A percentile compares a stretch with the other conserved stretches of the same genome.
Evolutionary conservation across 345 rosid genomes (phyloP).

Genomic region (Lepidium sativum): DNA sequence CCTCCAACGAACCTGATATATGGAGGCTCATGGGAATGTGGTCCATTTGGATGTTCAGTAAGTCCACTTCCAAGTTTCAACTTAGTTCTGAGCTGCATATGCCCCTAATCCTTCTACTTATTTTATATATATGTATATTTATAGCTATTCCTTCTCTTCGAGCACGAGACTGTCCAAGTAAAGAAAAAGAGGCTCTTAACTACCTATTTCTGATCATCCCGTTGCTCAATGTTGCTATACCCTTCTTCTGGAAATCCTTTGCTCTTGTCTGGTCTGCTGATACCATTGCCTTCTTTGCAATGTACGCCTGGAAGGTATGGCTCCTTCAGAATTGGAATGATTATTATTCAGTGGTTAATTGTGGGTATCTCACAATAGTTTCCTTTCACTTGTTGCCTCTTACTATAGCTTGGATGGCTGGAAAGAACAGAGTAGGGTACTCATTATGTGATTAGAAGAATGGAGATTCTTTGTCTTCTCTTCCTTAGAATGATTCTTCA

Average conservation of each 20-base stretch:
- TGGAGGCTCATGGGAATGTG: constrained; percentile 99
- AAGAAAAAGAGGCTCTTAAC: constrained; percentile 92
- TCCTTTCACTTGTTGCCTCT: neutral
- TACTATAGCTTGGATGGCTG: constrained; percentile 60
- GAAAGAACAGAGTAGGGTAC: constrained; percentile 41
- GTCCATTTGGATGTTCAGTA: constrained; percentile 99
- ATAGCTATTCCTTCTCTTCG: constrained; percentile 89
- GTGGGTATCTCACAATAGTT: neutral
- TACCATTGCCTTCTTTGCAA: constrained; percentile 63
- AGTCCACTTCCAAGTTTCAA: constrained; percentile 19
- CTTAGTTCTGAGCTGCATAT: neutral
- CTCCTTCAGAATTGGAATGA: neutral
- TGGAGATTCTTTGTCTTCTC: neutral
- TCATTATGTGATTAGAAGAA: neutral
- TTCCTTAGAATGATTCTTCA: constrained; percentile 4
- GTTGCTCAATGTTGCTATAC: constrained; percentile 69
- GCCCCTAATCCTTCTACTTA: neutral
- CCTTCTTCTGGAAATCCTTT: constrained; percentile 87
- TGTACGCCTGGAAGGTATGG: constrained; percentile 97
- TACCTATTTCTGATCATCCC: constrained; percentile 83
- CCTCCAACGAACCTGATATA: constrained; percentile 79
- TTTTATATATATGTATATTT: neutral
- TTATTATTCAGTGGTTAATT: neutral
- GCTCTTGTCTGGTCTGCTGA: constrained; percentile 95
- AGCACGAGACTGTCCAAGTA: constrained; percentile 83